Percentiles rank a stretch among this genome's conserved stretches.
Conservation (phyloP, 2,329 filamentous ascomycete genomes). For the Penicillium sp. region DNA sequence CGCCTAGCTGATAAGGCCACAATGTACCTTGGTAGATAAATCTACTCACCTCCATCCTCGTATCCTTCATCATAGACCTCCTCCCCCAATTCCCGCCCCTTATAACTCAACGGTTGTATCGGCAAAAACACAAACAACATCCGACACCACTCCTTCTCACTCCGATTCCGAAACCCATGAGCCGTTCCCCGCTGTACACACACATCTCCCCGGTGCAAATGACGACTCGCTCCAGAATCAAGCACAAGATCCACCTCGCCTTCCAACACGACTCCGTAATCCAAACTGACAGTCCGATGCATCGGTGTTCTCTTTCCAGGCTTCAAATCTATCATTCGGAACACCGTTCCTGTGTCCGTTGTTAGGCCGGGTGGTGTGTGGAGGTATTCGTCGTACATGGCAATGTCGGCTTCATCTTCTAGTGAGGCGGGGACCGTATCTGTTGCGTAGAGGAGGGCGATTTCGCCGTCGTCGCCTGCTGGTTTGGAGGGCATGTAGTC, state of each 20-base stretch:
- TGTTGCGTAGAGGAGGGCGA: constrained; percentile 33
- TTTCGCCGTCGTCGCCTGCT: constrained; percentile 31
- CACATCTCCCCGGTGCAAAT: constrained; percentile 37
- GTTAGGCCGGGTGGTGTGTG: constrained; percentile 36
- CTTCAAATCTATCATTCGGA: constrained; percentile 36
- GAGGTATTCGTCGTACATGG: constrained; percentile 34
- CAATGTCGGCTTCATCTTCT: constrained; percentile 34
- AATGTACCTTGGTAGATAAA: too few relatives aligned
- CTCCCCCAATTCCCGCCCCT: constrained; percentile 56
- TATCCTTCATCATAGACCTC: constrained; percentile 31
- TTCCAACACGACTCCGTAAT: constrained; percentile 40
- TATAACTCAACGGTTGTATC: constrained; percentile 34
- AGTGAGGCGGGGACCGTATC: constrained; percentile 27
- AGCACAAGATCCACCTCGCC: constrained; percentile 38
- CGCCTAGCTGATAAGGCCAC: too few relatives aligned
- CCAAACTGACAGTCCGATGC: constrained; percentile 40
- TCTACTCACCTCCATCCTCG: constrained; percentile 9
- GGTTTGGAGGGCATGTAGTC: constrained; percentile 32
- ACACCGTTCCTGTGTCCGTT: constrained; percentile 30
- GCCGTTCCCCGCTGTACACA: constrained; percentile 34
- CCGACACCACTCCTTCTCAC: constrained; percentile 28
- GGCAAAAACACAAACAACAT: constrained; percentile 35
- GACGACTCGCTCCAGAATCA: constrained; percentile 35
- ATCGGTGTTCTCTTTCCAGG: constrained; percentile 36
- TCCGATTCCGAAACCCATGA: constrained; percentile 32